Evolutionary conservation across 345 rosid genomes (phyloP).

Genomic region (Brassica juncea): DNA sequence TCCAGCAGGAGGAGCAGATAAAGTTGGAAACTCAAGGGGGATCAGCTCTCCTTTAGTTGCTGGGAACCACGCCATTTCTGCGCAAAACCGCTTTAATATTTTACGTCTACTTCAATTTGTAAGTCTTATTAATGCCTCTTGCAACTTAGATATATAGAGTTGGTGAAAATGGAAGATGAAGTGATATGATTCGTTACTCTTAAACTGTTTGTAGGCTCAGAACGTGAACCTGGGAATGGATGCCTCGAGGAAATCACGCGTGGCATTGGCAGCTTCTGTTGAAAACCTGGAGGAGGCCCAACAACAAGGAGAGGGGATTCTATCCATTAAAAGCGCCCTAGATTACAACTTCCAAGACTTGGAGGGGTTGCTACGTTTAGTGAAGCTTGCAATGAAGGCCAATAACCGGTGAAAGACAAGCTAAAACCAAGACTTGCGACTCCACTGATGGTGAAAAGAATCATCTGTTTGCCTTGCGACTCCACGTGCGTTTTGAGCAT

Average conservation of each 20-base stretch:
- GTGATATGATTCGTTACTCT: neutral
- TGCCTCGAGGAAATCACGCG: conserved; percentile 85
- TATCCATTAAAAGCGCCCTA: conserved; percentile 76
- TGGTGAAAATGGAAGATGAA: conserved; percentile 12
- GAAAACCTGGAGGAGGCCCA: conserved; percentile 54
- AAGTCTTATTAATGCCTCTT: conserved; percentile 47
- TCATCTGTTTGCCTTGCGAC: conserved; percentile 17
- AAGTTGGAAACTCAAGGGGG: conserved; percentile 62
- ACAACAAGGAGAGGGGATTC: conserved; percentile 54
- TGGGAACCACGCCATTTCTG: conserved; percentile 68
- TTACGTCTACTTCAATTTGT: conserved; percentile 73
- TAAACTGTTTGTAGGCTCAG: conserved; percentile 59
- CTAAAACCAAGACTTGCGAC: conserved; percentile 20
- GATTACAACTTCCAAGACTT: conserved; percentile 94
- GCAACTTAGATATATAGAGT: conserved; percentile 18
- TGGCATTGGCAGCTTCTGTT: conserved; percentile 66
- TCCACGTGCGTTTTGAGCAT: conserved; percentile 25
- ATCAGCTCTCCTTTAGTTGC: conserved; percentile 73
- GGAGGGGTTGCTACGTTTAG: conserved; percentile 72
- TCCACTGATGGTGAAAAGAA: conserved; percentile 15
- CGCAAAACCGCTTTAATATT: conserved; percentile 61
- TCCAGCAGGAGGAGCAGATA: conserved; percentile 63
- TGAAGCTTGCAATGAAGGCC: conserved; percentile 83
- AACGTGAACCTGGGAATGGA: conserved; percentile 87
- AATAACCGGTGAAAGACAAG: conserved; percentile 50